A percentile compares a stretch with the other conserved stretches of the same genome.
Conservation (phyloP, 495 filamentous ascomycete species). For the Trichocladium antarcticum region DNA sequence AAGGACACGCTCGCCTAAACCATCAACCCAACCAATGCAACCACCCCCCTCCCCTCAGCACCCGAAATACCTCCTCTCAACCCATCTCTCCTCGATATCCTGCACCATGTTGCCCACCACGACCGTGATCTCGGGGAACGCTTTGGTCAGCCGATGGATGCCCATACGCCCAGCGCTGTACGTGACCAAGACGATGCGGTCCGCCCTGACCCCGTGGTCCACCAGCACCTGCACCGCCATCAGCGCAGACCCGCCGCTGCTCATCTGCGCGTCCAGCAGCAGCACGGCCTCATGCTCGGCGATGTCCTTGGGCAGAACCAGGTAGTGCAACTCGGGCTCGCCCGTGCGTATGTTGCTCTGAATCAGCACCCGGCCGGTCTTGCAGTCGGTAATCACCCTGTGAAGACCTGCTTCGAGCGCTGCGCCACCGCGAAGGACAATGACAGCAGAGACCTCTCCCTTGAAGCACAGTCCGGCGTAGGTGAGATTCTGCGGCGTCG, state of each 20-base stretch:
- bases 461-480: conserved; percentile 58
- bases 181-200: conserved; percentile 50
- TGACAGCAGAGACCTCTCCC: conserved; percentile 74
- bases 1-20: no score
- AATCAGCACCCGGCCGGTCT: conserved; percentile 78
- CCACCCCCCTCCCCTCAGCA: conserved; percentile 32
- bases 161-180: conserved; percentile 39
- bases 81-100: conserved; percentile 30
- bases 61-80: conserved; percentile 30
- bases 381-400: conserved; percentile 82
- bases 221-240: conserved; percentile 93
- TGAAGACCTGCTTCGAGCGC: conserved; percentile 79
- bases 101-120: conserved; percentile 61
- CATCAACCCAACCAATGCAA: no score
- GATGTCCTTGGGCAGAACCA: conserved; percentile 62
- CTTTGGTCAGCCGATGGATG: conserved; percentile 67
- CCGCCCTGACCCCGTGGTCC: conserved; percentile 83
- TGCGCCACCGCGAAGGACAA: conserved; percentile 77
- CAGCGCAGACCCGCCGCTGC: conserved; percentile 79
- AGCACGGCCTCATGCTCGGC: conserved; percentile 64
- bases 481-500: conserved; percentile 52
- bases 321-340: conserved; percentile 86
- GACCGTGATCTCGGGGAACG: conserved; percentile 74
- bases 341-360: conserved; percentile 74
- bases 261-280: conserved; percentile 87